These are phyloP conservation scores for Drechmeria coniospora DNA, from an alignment of 2,329 filamentous ascomycete genomes.

Conservation along the genomic window DNA sequence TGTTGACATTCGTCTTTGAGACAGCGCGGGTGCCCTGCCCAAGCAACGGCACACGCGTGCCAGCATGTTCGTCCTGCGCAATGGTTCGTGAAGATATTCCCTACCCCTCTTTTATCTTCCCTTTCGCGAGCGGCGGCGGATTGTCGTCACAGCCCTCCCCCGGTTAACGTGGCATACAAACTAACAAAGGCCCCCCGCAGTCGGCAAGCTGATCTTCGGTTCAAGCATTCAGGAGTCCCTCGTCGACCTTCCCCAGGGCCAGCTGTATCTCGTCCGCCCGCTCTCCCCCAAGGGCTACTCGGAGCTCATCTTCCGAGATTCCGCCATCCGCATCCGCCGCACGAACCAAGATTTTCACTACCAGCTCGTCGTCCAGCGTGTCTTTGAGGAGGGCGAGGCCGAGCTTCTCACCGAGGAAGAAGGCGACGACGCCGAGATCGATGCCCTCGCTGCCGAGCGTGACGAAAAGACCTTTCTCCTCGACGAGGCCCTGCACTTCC, in stretches of 20 bases:
- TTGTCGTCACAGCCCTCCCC: background rate
- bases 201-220: conserved; percentile 88
- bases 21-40: background rate
- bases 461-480: conserved; percentile 97
- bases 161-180: background rate
- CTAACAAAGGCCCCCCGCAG: conserved; percentile 25
- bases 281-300: conserved; percentile 94
- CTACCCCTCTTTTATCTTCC: background rate
- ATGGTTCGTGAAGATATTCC: conserved; percentile 20
- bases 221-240: conserved; percentile 76
- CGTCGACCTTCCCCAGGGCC: conserved; percentile 86
- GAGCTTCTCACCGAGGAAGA: conserved; percentile 83
- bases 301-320: conserved; percentile 97
- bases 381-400: conserved; percentile 94
- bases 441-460: conserved; percentile 61
- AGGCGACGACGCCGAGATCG: conserved; percentile 62
- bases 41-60: background rate
- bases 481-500: conserved; percentile 81
- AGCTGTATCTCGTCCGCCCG: conserved; percentile 92
- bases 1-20: too few relatives aligned
- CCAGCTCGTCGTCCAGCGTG: conserved; percentile 88
- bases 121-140: background rate
- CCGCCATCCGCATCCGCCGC: conserved; percentile 76
- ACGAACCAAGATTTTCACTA: conserved; percentile 95
- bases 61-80: conserved; percentile 27